phyloP scores from a whole-genome alignment of 352 stramenopile genomes.

The Globisporangium uncinulatum region DNA sequence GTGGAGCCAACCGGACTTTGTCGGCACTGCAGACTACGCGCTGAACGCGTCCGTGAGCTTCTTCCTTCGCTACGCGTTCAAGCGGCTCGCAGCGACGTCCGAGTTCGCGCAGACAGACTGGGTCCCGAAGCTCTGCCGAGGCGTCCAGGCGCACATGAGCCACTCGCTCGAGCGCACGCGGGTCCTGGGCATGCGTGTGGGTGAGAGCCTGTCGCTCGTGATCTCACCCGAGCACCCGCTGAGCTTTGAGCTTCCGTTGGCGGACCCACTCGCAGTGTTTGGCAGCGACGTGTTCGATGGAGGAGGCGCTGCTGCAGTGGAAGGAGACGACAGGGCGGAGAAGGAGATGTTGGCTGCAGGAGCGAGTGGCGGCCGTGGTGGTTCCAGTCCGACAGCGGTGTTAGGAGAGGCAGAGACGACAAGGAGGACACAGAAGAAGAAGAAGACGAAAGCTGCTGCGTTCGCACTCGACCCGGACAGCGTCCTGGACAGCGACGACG shows the following conservation, averaged over 20 bases:
- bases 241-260: conserved; percentile 44
- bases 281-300: conserved; percentile 23
- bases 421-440: conserved; percentile 4
- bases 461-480: conserved; percentile 51
- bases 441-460: conserved; percentile 3
- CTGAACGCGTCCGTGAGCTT: conserved; percentile 55
- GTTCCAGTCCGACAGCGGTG: not conserved
- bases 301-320: not conserved
- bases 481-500: conserved; percentile 45
- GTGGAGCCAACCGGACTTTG: conserved; percentile 59
- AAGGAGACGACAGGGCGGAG: not conserved
- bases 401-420: not conserved
- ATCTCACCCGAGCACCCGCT: conserved; percentile 56
- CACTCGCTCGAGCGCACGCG: conserved; percentile 57
- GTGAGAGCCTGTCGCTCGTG: conserved; percentile 54
- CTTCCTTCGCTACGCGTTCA: conserved; percentile 60
- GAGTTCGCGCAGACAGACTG: conserved; percentile 39
- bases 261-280: conserved; percentile 36
- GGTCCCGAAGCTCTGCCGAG: conserved; percentile 62
- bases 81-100: conserved; percentile 17
- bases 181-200: conserved; percentile 60
- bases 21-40: conserved; percentile 36
- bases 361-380: not conserved
- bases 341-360: not conserved
- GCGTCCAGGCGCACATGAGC: conserved; percentile 67